Conservation (phyloP, 1,284 basidiomycete species). For the Tranzscheliella williamsii region DNA sequence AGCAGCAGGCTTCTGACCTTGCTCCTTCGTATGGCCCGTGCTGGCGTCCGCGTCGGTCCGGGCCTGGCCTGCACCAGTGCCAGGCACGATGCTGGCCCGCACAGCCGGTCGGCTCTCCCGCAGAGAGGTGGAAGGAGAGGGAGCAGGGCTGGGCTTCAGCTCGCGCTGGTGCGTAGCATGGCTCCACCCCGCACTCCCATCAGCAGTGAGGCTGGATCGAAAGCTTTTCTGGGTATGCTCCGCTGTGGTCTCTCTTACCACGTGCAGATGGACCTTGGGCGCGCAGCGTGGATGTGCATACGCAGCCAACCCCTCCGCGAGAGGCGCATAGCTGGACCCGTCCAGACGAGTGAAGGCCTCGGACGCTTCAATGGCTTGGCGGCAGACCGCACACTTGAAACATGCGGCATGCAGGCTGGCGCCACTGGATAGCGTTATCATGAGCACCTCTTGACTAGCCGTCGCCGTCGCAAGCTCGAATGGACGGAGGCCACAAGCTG, state of each 20-base stretch:
- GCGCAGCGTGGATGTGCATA: conserved; percentile 27
- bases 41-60: too few relatives aligned
- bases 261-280: conserved; percentile 5
- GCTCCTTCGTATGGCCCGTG: not conserved
- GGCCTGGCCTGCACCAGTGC: too few relatives aligned
- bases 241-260: conserved; percentile 1
- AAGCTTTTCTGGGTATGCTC: not conserved
- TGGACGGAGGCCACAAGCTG: conserved; percentile 21
- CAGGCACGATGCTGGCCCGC: too few relatives aligned
- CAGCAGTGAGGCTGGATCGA: not conserved
- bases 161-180: conserved; percentile 38
- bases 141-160: conserved; percentile 19
- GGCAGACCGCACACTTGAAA: conserved; percentile 41
- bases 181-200: conserved; percentile 1
- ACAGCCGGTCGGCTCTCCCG: too few relatives aligned
- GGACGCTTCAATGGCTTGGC: conserved; percentile 18
- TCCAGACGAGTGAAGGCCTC: conserved; percentile 32
- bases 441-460: conserved; percentile 14
- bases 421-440: conserved; percentile 30
- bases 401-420: conserved; percentile 40
- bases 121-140: conserved; percentile 12
- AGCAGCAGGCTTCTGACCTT: too few relatives aligned
- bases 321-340: not conserved
- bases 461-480: conserved; percentile 19
- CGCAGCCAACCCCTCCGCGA: conserved; percentile 1